Evolutionary conservation across 306 rosid genomes (phyloP).

Genomic region (Rosa persica): DNA sequence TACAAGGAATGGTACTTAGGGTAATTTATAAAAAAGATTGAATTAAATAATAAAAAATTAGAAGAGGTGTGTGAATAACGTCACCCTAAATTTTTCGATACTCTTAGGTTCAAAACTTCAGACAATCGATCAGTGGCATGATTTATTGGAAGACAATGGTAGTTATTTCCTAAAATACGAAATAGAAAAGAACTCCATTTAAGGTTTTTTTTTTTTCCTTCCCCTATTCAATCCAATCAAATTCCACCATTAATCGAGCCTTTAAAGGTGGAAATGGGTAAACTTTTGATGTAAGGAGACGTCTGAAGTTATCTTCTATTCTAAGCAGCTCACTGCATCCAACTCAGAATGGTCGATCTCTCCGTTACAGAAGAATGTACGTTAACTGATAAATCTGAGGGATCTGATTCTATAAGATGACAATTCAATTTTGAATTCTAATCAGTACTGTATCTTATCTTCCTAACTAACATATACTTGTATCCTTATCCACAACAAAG

Average conservation of each 20-base stretch:
- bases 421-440: not conserved
- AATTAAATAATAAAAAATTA: too few relatives aligned
- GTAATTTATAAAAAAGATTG: too few relatives aligned
- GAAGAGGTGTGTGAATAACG: too few relatives aligned
- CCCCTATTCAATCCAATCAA: too few relatives aligned
- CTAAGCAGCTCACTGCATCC: not conserved
- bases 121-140: too few relatives aligned
- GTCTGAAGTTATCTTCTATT: not conserved
- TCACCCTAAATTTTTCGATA: too few relatives aligned
- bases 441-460: not conserved
- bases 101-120: too few relatives aligned
- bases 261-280: not conserved
- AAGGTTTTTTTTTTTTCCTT: too few relatives aligned
- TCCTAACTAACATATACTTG: not conserved
- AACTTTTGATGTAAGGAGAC: not conserved
- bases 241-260: not conserved
- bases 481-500: not conserved
- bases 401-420: not conserved
- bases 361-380: not conserved
- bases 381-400: not conserved
- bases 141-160: not conserved
- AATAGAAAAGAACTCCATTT: not conserved
- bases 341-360: not conserved
- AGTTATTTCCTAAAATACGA: not conserved
- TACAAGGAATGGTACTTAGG: too few relatives aligned